Evolutionary conservation across 1,284 basidiomycete genomes (phyloP), one percentile per base, ranked within the genome.

Genomic region (Papiliotrema flavescens): DNA sequence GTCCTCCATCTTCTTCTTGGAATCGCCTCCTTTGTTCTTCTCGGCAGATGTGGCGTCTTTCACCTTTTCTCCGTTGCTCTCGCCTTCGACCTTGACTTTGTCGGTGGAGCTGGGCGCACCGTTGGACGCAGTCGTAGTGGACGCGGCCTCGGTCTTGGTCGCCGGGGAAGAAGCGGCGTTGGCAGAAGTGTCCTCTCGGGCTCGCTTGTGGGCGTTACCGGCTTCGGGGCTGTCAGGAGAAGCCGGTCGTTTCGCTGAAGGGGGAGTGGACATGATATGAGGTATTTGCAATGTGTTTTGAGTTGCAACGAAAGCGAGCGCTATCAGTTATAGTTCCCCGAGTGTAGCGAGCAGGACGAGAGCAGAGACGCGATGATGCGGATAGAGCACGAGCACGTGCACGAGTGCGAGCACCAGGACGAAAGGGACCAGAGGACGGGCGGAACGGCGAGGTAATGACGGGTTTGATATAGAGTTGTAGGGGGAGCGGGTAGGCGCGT

Each of bases 1-100:
- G 42, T 69, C 71, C 4, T 69, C 66, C 71, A 71, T 74, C 61
- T 73, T 74, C 57, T 62, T 17, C 35, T 36, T 36, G 9, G 35
- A 17, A 17, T 36, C 35, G 11, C 62, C 20, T 23, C 19, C 35
- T 9, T 36, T 17, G 9, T 36, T 36, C 9, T 11, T 17, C 11
- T 36, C 35, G 9, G 35, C 35, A 17, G 11, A 11, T 36, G 9
- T 28, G 43, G 22, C 24, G 13, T 42, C 41, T 11, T 52, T 28
- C 49, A 55, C 49, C 49, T 55, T 32, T 49, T 49, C 46, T 17
- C 44, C 36, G n/a, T 40, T 49, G 41, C 44, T 43, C 51, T 51
- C 53, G 24, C 53, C 13, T 59, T 53, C 47, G 44, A 46, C 52
- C 51, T 49, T 24, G 43, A 11, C 37, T 28, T 48, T 17, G 20